These are phyloP conservation scores for Penicillium ucsense DNA, from an alignment of 495 filamentous ascomycete species.

Conservation along the genomic window DNA sequence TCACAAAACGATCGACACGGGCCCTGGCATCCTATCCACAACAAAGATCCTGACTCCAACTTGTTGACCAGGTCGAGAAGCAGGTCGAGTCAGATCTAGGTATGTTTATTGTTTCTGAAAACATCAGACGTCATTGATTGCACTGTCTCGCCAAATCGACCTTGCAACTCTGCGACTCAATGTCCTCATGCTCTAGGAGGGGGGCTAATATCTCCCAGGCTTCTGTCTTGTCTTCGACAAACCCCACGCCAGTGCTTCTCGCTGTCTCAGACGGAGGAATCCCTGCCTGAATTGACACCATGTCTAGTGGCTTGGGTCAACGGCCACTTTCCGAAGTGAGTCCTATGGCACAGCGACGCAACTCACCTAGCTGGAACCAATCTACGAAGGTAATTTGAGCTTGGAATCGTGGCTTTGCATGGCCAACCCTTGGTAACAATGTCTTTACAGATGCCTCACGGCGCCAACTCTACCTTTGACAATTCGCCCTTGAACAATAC, in stretches of 20 bases:
- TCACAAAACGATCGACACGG: slow-evolving; percentile 26
- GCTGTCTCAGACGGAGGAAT: background rate
- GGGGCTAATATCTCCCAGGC: slow-evolving; percentile 9
- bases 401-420: background rate
- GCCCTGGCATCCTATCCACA: slow-evolving; percentile 5
- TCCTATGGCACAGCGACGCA: slow-evolving; percentile 47
- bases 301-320: slow-evolving; percentile 32
- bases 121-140: too few relatives aligned
- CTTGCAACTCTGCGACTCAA: background rate
- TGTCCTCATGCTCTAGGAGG: background rate
- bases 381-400: slow-evolving; percentile 45
- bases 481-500: slow-evolving; percentile 59
- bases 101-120: slow-evolving; percentile 7
- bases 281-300: slow-evolving; percentile 16
- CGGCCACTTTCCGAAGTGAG: slow-evolving; percentile 47
- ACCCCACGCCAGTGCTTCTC: background rate
- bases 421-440: slow-evolving; percentile 1
- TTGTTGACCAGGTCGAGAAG: slow-evolving; percentile 11
- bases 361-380: slow-evolving; percentile 73
- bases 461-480: slow-evolving; percentile 67
- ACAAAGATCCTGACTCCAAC: slow-evolving; percentile 8
- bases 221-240: background rate
- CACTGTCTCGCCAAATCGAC: background rate
- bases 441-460: slow-evolving; percentile 34
- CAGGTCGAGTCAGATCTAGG: slow-evolving; percentile 9